A percentile compares a stretch with the other conserved stretches of the same genome.
Conservation (phyloP, 1,284 basidiomycete genomes). For the Leucoagaricus sp. region DNA sequence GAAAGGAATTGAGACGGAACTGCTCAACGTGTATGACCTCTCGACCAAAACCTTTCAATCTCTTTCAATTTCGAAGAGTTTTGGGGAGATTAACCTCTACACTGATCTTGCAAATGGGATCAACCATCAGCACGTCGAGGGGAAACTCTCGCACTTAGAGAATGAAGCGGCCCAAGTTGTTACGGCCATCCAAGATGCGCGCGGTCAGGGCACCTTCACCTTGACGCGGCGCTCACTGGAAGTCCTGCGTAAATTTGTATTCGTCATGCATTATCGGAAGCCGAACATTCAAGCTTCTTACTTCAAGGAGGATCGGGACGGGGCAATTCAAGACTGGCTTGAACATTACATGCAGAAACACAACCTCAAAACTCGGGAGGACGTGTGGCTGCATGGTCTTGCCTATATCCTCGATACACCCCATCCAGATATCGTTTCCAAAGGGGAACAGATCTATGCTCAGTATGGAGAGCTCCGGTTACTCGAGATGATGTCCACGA, state of each 20-base stretch:
- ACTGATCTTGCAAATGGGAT: constrained; percentile 20
- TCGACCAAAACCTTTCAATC: constrained; percentile 21
- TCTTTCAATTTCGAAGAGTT: constrained; percentile 24
- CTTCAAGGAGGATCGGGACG: constrained; percentile 27
- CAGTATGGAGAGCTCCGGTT: constrained; percentile 21
- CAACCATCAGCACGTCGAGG: constrained; percentile 28
- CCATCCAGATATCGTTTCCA: constrained; percentile 28
- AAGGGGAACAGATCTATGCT: constrained; percentile 22
- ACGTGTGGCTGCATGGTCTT: constrained; percentile 31
- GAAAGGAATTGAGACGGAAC: constrained; percentile 19
- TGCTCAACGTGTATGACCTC: constrained; percentile 28
- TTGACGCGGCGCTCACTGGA: constrained; percentile 28
- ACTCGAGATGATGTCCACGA: constrained; percentile 21
- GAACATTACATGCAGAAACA: constrained; percentile 23
- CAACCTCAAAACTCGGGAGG: constrained; percentile 23
- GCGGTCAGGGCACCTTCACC: constrained; percentile 17
- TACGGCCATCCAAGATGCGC: constrained; percentile 20
- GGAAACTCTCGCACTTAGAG: constrained; percentile 28
- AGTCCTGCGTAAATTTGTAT: constrained; percentile 32
- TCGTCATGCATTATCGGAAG: constrained; percentile 33
- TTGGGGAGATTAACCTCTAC: constrained; percentile 30
- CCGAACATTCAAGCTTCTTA: constrained; percentile 21
- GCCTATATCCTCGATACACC: constrained; percentile 32
- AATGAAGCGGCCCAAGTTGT: constrained; percentile 25
- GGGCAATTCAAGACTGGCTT: constrained; percentile 24